Conservation (phyloP, 2,329 filamentous ascomycete species). For the Cladosporium sp. region DNA sequence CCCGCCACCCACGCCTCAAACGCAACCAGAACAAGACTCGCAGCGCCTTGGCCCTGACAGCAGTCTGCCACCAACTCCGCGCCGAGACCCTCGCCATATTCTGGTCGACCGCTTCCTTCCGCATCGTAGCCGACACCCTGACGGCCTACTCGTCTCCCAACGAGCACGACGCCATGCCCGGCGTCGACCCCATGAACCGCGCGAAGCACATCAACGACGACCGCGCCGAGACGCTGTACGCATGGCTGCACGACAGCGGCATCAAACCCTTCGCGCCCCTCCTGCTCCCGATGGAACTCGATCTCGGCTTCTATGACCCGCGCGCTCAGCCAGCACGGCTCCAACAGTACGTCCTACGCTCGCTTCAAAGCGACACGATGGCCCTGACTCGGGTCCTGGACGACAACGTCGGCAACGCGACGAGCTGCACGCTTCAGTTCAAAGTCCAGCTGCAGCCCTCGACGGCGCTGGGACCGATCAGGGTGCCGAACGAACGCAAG, state of each 20-base stretch:
- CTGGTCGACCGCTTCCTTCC: conserved; percentile 3
- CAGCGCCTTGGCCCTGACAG: conserved; percentile 4
- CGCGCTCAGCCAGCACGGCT: background rate
- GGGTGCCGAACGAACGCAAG: background rate
- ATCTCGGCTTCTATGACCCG: conserved; percentile 1
- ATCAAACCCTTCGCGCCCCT: background rate
- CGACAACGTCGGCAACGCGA: background rate
- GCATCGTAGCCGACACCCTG: conserved; percentile 1
- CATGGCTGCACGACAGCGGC: background rate
- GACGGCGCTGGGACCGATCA: background rate
- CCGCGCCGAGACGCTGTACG: background rate
- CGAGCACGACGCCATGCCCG: background rate
- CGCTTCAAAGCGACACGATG: background rate
- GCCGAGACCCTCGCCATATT: conserved; percentile 2
- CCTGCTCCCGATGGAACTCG: background rate
- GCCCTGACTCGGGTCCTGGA: background rate
- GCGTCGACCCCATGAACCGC: background rate
- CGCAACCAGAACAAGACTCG: background rate
- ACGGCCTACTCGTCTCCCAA: background rate
- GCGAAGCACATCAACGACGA: background rate
- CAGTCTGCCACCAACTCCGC: background rate
- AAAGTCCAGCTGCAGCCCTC: background rate
- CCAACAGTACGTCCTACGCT: background rate
- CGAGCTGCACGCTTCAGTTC: conserved; percentile 2
- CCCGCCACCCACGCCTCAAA: background rate